Conservation (phyloP, 225 moss, liverwort and hornwort species). For the Neckera pumila region DNA sequence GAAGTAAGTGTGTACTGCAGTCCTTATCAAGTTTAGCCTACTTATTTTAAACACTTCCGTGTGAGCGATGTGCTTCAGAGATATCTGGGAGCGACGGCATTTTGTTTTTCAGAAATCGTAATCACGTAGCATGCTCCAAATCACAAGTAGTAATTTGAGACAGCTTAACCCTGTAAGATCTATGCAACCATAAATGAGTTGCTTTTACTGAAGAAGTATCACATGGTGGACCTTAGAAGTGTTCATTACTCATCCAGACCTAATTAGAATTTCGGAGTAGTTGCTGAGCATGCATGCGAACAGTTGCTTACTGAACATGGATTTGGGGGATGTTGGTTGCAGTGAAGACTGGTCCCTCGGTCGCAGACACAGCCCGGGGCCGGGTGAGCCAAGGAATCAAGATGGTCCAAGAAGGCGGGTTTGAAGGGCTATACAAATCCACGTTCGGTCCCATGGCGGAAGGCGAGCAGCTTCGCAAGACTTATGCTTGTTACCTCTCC, state of each 20-base stretch:
- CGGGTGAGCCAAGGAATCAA: conserved; percentile 59
- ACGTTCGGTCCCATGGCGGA: conserved; percentile 42
- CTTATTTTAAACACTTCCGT: neutral
- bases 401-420: conserved; percentile 69
- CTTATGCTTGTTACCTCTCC: conserved; percentile 86
- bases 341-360: conserved; percentile 65
- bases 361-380: conserved; percentile 66
- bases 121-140: neutral
- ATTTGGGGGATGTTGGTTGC: conserved; percentile 4
- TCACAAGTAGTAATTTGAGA: neutral
- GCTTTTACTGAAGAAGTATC: neutral
- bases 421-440: conserved; percentile 57
- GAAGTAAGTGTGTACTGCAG: neutral
- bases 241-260: neutral
- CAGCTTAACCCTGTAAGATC: no score
- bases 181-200: neutral
- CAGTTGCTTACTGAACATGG: neutral
- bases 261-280: neutral
- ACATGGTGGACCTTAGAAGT: neutral
- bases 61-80: neutral
- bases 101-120: neutral
- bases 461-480: conserved; percentile 66
- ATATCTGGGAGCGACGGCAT: neutral
- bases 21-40: neutral
- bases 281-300: neutral